phyloP scores from a whole-genome alignment of 371 early-diverging fungal genomes.

The Lichtheimia ramosa region DNA sequence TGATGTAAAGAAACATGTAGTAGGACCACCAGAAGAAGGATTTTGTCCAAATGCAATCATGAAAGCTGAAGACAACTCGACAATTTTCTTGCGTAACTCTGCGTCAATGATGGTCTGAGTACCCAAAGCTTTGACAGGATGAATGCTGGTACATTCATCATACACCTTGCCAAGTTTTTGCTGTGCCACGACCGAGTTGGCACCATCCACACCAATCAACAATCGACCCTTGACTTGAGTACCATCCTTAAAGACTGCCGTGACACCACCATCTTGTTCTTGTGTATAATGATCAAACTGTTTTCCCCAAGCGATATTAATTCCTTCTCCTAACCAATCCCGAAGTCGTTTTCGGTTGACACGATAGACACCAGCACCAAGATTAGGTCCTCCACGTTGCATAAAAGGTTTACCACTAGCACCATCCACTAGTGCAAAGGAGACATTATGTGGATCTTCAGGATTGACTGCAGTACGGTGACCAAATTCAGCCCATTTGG shows the following conservation, averaged over 20 bases:
- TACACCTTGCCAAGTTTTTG: constrained; percentile 17
- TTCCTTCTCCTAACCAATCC: constrained; percentile 16
- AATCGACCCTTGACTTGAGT: constrained; percentile 15
- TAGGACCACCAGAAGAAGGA: neutral
- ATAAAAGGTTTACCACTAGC: neutral
- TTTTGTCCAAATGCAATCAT: neutral
- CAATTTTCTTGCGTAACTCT: neutral
- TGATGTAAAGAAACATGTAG: neutral
- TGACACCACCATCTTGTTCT: constrained; percentile 19
- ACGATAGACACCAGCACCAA: constrained; percentile 6
- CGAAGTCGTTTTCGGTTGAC: constrained; percentile 29
- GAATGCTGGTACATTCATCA: constrained; percentile 5
- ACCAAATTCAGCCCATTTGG: constrained; percentile 5
- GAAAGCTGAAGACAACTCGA: neutral
- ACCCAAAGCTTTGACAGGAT: constrained; percentile 9
- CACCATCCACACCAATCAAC: constrained; percentile 30
- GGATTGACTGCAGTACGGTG: constrained; percentile 15
- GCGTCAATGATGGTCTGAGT: neutral
- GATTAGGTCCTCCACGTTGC: neutral
- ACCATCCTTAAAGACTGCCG: constrained; percentile 30
- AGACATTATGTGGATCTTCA: constrained; percentile 1
- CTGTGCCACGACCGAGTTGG: constrained; percentile 19
- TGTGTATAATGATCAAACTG: constrained; percentile 7
- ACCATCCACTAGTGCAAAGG: constrained; percentile 15
- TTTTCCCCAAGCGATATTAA: constrained; percentile 26